phyloP scores from a whole-genome alignment of 2,329 filamentous ascomycete species.

The Trichoderma sp. region DNA sequence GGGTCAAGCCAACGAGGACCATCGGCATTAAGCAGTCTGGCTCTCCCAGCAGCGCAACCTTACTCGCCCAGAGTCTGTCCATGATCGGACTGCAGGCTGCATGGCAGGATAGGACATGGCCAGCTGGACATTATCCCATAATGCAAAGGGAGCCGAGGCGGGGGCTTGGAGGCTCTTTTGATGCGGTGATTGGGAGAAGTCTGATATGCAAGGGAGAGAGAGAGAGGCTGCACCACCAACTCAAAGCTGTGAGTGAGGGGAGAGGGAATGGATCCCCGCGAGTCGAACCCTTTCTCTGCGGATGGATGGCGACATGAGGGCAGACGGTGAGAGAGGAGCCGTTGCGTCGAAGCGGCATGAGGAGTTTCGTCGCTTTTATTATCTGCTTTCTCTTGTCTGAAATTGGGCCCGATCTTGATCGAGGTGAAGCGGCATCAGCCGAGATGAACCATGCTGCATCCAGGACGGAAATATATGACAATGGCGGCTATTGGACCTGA shows the following conservation, averaged over 20 bases:
- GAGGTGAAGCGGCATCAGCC: background rate
- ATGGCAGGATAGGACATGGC: background rate
- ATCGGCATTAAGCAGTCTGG: background rate
- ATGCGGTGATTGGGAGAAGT: slow-evolving; percentile 8
- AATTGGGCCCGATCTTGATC: background rate
- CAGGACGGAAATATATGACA: background rate
- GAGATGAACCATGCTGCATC: slow-evolving; percentile 7
- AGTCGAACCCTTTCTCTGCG: background rate
- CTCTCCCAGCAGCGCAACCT: background rate
- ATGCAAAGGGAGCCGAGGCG: slow-evolving; percentile 8
- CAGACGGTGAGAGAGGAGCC: background rate
- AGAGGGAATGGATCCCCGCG: no score
- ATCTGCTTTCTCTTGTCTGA: slow-evolving; percentile 4
- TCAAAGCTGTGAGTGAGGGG: background rate
- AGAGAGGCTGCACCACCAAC: background rate
- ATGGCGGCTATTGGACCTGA: no score
- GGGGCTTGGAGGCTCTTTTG: background rate
- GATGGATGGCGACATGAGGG: background rate
- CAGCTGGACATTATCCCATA: background rate
- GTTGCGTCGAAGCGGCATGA: background rate
- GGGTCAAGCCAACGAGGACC: background rate
- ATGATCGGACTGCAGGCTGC: background rate
- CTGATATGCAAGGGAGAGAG: slow-evolving; percentile 9
- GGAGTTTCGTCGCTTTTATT: background rate
- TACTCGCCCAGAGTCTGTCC: background rate